phyloP scores from a whole-genome alignment of 2,329 filamentous ascomycete species.

The Phyllosticta ampelicida region DNA sequence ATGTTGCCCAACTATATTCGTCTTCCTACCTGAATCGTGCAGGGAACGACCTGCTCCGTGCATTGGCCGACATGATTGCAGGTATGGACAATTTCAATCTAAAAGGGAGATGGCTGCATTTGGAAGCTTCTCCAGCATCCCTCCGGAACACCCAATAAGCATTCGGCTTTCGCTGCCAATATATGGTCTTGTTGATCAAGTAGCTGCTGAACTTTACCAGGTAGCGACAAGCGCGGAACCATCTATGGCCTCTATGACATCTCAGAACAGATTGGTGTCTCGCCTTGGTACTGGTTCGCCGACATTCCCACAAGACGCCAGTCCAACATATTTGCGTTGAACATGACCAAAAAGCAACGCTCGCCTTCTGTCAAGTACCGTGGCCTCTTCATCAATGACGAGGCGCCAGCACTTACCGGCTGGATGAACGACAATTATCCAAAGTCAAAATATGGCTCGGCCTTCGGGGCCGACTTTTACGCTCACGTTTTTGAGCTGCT shows the following conservation, averaged over 20 bases:
- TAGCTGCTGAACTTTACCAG: conserved; percentile 9
- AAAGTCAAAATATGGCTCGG: conserved; percentile 24
- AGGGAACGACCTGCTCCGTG: too few species aligned
- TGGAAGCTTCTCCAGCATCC: too few species aligned
- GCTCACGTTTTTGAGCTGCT: conserved; percentile 59
- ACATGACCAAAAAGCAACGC: conserved; percentile 45
- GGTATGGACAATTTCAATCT: conserved; percentile 20
- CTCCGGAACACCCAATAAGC: too few species aligned
- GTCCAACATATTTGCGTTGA: conserved; percentile 44
- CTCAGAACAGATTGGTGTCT: conserved; percentile 63
- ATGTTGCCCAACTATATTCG: too few species aligned
- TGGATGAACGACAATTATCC: conserved; percentile 50
- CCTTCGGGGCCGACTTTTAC: conserved; percentile 52
- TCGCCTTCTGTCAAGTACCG: conserved; percentile 56
- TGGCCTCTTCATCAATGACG: conserved; percentile 61
- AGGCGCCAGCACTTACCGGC: conserved; percentile 55
- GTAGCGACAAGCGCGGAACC: conserved; percentile 54
- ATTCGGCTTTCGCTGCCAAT: too few species aligned
- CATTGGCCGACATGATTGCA: too few species aligned
- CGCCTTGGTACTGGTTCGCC: conserved; percentile 59
- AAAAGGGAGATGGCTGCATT: not conserved
- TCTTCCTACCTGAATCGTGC: too few species aligned
- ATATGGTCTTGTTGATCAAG: not conserved
- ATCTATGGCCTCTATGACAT: conserved; percentile 63
- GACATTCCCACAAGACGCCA: conserved; percentile 47